Conservation (phyloP, 768 basidiomycete species). For the Boletus sp. region DNA sequence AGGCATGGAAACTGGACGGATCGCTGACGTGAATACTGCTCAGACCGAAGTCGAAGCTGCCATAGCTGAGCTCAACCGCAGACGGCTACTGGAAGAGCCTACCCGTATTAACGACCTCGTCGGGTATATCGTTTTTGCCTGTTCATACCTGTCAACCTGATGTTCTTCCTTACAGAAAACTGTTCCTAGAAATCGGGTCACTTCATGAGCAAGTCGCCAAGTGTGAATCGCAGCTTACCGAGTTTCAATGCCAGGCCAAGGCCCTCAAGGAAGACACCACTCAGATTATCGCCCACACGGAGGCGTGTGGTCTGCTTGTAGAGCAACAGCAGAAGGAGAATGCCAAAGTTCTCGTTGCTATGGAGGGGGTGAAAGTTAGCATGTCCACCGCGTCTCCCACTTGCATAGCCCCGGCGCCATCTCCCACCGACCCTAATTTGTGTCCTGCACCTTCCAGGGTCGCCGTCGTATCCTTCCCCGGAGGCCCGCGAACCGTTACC, state of each 20-base stretch:
- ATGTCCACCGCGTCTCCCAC: background rate
- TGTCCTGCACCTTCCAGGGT: background rate
- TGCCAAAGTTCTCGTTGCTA: background rate
- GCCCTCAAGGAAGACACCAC: slow-evolving; percentile 7
- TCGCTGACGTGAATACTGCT: slow-evolving; percentile 1
- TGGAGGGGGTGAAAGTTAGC: background rate
- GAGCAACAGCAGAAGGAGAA: slow-evolving; percentile 9
- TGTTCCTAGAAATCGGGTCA: slow-evolving; percentile 7
- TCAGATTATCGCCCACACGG: background rate
- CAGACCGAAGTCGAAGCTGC: slow-evolving; percentile 11
- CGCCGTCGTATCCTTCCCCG: slow-evolving; percentile 18
- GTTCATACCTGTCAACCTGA: background rate
- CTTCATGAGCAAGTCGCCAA: slow-evolving; percentile 1
- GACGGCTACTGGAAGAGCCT: background rate
- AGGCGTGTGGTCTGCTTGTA: slow-evolving; percentile 1
- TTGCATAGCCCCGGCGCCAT: background rate
- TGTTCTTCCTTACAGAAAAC: background rate
- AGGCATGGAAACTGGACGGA: slow-evolving; percentile 9
- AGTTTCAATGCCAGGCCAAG: background rate
- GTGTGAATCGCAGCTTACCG: slow-evolving; percentile 12
- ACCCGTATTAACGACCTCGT: background rate
- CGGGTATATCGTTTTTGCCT: background rate
- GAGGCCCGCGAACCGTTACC: slow-evolving; percentile 20
- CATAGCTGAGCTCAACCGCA: slow-evolving; percentile 5
- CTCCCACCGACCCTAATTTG: background rate